phyloP scores from a whole-genome alignment of 2,329 filamentous ascomycete genomes.

The Fusarium continuum region DNA sequence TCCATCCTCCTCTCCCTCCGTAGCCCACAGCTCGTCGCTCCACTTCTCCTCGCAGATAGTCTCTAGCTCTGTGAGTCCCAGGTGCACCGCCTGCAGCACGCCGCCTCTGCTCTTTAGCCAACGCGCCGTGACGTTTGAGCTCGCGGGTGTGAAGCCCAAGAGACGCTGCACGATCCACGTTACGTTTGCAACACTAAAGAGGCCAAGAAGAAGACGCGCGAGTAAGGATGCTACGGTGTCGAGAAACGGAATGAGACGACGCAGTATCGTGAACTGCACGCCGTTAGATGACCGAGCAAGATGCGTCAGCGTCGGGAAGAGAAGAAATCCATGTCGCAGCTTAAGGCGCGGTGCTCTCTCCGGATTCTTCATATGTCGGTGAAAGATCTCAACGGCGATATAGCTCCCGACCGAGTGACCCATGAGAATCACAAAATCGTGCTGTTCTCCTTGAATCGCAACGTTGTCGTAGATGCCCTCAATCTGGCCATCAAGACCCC shows the following conservation, averaged over 20 bases:
- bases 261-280: constrained; percentile 49
- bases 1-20: constrained; percentile 25
- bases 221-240: constrained; percentile 52
- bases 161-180: constrained; percentile 54
- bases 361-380: constrained; percentile 59
- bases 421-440: constrained; percentile 70
- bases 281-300: constrained; percentile 72
- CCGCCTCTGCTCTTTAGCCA: constrained; percentile 67
- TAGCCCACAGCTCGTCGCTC: constrained; percentile 68
- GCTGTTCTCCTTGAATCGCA: constrained; percentile 50
- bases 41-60: constrained; percentile 67
- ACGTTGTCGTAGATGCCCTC: constrained; percentile 53
- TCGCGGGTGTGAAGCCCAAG: constrained; percentile 59
- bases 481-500: constrained; percentile 64
- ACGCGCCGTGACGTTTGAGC: constrained; percentile 59
- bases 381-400: constrained; percentile 73
- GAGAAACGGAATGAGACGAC: constrained; percentile 55
- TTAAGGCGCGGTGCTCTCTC: constrained; percentile 49
- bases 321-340: constrained; percentile 65
- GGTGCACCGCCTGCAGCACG: constrained; percentile 66
- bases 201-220: constrained; percentile 54
- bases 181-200: constrained; percentile 53
- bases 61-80: constrained; percentile 69
- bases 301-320: constrained; percentile 80
- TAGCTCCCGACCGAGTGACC: constrained; percentile 81